phyloP scores from a whole-genome alignment of 1,284 basidiomycete genomes.

The Laetiporus sulphureus region DNA sequence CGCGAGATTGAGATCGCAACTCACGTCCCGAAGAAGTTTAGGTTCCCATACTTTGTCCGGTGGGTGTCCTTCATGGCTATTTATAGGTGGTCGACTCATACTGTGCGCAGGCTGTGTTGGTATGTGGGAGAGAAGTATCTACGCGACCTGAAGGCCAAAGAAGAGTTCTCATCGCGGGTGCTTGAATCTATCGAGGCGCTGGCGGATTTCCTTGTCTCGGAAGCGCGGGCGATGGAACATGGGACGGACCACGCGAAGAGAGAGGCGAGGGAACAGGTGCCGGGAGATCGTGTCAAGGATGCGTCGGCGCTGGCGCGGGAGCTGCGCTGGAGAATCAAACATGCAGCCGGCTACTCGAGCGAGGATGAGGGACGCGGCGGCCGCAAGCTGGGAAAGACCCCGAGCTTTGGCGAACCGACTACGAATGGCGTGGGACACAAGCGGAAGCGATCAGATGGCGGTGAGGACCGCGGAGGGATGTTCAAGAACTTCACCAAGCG shows the following conservation, averaged over 20 bases:
- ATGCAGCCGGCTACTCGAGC: constrained; percentile 58
- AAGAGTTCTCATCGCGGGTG: constrained; percentile 56
- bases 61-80: constrained; percentile 27
- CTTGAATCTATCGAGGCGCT: constrained; percentile 68
- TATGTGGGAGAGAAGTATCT: constrained; percentile 80
- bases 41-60: constrained; percentile 85
- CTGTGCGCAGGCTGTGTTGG: constrained; percentile 69
- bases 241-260: constrained; percentile 57
- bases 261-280: constrained; percentile 75
- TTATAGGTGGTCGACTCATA: constrained; percentile 5
- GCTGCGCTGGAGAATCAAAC: constrained; percentile 70
- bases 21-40: constrained; percentile 90
- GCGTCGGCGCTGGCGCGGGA: constrained; percentile 73
- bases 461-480: constrained; percentile 21
- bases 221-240: constrained; percentile 64
- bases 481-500: constrained; percentile 63
- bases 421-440: constrained; percentile 34
- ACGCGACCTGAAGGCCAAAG: constrained; percentile 60
- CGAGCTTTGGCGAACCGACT: constrained; percentile 14
- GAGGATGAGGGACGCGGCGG: constrained; percentile 53
- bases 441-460: constrained; percentile 43
- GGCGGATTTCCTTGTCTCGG: constrained; percentile 73
- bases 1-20: constrained; percentile 91
- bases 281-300: constrained; percentile 75
- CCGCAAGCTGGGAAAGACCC: constrained; percentile 21